A percentile compares a stretch with the other conserved stretches of the same genome.
Conservation (phyloP, 306 rosid genomes). For the Vicia faba region DNA sequence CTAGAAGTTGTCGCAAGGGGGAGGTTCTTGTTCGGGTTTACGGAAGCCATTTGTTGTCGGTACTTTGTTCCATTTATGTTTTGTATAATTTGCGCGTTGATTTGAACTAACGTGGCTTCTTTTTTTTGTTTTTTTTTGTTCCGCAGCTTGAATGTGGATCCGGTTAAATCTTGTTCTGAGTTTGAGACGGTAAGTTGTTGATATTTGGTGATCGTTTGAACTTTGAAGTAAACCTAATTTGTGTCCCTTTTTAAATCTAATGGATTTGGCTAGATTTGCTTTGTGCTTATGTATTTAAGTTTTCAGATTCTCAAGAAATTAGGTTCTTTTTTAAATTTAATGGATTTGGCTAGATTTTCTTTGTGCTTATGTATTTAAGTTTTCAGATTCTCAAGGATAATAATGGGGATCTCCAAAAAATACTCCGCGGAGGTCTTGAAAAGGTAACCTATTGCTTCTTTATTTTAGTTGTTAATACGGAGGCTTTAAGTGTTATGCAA, state of each 20-base stretch:
- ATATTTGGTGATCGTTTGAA: constrained; percentile 32
- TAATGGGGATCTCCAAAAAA: constrained; percentile 38
- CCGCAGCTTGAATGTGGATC: constrained; percentile 65
- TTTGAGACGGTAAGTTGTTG: constrained; percentile 56
- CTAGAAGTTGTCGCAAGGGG: constrained; percentile 34
- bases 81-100: neutral
- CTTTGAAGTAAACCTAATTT: constrained; percentile 11
- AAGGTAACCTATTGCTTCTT: constrained; percentile 45
- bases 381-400: constrained; percentile 56
- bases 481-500: constrained; percentile 1
- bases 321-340: neutral
- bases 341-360: constrained; percentile 19
- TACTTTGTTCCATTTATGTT: constrained; percentile 27
- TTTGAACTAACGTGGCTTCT: constrained; percentile 1
- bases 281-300: constrained; percentile 22
- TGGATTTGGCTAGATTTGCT: constrained; percentile 20
- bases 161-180: constrained; percentile 52
- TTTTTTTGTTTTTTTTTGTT: constrained; percentile 33
- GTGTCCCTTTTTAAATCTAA: constrained; percentile 13
- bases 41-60: constrained; percentile 65
- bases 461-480: constrained; percentile 6
- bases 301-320: constrained; percentile 51
- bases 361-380: constrained; percentile 22
- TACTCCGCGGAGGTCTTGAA: constrained; percentile 51
- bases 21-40: constrained; percentile 69